A percentile compares a stretch with the other conserved stretches of the same genome.
phyloP scores from a whole-genome alignment of 2,329 filamentous ascomycete genomes.

The Alternaria infectoria region DNA sequence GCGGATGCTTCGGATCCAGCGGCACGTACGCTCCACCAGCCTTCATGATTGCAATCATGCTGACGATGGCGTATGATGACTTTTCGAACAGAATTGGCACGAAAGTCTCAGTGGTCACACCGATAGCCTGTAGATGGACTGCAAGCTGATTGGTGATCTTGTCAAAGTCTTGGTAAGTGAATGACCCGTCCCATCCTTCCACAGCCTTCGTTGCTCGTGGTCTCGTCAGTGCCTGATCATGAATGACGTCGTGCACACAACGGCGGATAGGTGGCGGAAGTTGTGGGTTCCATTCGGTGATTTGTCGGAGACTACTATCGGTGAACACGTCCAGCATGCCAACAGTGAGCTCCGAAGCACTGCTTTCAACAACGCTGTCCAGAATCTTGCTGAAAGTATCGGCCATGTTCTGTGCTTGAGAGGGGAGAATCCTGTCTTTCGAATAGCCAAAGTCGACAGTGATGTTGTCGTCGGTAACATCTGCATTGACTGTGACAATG shows the following conservation, averaged over 20 bases:
- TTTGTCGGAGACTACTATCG: constrained; percentile 26
- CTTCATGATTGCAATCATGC: constrained; percentile 48
- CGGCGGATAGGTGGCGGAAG: constrained; percentile 32
- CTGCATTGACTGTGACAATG: constrained; percentile 43
- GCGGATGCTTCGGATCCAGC: constrained; percentile 47
- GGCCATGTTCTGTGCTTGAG: constrained; percentile 39
- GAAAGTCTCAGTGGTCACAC: constrained; percentile 37
- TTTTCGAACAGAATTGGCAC: constrained; percentile 49
- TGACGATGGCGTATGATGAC: constrained; percentile 38
- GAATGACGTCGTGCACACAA: constrained; percentile 39
- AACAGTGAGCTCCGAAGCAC: constrained; percentile 26
- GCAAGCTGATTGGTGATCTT: constrained; percentile 37
- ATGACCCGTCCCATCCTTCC: constrained; percentile 39
- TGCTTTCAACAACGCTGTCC: constrained; percentile 20
- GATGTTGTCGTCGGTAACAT: constrained; percentile 36
- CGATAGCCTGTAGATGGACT: constrained; percentile 31
- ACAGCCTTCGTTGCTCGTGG: constrained; percentile 39
- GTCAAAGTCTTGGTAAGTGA: constrained; percentile 44
- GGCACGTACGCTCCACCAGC: constrained; percentile 48
- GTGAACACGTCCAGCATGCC: constrained; percentile 34
- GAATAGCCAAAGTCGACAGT: constrained; percentile 43
- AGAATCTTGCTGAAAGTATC: constrained; percentile 41
- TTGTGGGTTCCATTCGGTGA: constrained; percentile 38
- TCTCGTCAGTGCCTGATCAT: constrained; percentile 37
- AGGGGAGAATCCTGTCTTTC: constrained; percentile 33